phyloP scores from a whole-genome alignment of 129 eudicot species.

The Ambrosia artemisiifolia region DNA sequence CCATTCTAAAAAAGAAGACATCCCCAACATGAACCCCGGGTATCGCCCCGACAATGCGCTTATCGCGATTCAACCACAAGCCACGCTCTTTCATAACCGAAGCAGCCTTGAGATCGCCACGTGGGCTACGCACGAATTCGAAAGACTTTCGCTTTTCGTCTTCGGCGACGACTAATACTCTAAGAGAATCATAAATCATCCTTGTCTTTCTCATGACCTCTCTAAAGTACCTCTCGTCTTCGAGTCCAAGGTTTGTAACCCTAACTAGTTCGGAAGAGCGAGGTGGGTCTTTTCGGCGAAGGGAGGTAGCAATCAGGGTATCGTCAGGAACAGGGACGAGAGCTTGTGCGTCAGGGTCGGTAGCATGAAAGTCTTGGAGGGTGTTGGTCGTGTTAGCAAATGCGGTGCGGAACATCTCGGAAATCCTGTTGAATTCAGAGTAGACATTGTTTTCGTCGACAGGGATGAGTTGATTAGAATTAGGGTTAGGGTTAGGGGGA shows the following conservation, averaged over 20 bases:
- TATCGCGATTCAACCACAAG: constrained; percentile 69
- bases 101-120: constrained; percentile 57
- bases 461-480: constrained; percentile 6
- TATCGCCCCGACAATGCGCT: constrained; percentile 62
- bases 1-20: constrained; percentile 63
- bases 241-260: constrained; percentile 49
- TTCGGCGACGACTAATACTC: constrained; percentile 38
- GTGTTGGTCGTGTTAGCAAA: constrained; percentile 26
- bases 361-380: constrained; percentile 2
- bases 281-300: constrained; percentile 31
- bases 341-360: constrained; percentile 41
- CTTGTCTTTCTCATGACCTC: constrained; percentile 51
- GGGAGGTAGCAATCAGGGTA: constrained; percentile 16
- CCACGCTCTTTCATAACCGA: constrained; percentile 52
- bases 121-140: constrained; percentile 2
- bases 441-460: constrained; percentile 22
- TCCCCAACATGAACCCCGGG: constrained; percentile 75
- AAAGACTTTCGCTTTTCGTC: constrained; percentile 43
- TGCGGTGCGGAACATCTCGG: constrained; percentile 52
- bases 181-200: constrained; percentile 49
- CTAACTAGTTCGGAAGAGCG: constrained; percentile 69
- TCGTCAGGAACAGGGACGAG: constrained; percentile 33
- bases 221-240: constrained; percentile 55
- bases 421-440: constrained; percentile 44
- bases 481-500: constrained; percentile 16